Evolutionary conservation across 768 basidiomycete species (phyloP).

Genomic region (Lactifluus pinguis): DNA sequence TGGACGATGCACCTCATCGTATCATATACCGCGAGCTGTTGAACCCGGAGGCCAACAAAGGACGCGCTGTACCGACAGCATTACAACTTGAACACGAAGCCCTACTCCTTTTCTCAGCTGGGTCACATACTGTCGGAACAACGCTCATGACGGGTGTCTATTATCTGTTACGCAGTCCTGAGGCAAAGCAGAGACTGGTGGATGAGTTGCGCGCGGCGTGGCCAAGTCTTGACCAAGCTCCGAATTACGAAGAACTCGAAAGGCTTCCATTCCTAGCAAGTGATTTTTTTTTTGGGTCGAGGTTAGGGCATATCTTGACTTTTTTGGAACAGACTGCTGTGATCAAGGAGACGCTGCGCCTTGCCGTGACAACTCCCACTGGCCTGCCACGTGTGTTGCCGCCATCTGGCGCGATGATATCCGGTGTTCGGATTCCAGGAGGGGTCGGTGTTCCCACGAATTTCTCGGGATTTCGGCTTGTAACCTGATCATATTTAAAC

Average conservation of each 20-base stretch:
- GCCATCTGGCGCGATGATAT: conserved; percentile 6
- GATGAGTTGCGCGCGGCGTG: conserved; percentile 1
- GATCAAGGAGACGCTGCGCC: conserved; percentile 11
- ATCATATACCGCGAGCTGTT: conserved; percentile 8
- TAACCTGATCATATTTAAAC: neutral
- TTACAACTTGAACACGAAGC: conserved; percentile 2
- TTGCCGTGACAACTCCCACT: neutral
- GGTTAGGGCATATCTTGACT: neutral
- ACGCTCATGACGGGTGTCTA: conserved; percentile 5
- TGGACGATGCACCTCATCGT: conserved; percentile 8
- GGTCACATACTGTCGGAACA: conserved; percentile 12
- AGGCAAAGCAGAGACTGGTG: neutral
- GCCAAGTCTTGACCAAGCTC: conserved; percentile 5
- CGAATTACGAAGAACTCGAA: conserved; percentile 7
- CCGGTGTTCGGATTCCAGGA: conserved; percentile 3
- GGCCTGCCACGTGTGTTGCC: conserved; percentile 11
- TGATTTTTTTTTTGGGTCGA: neutral
- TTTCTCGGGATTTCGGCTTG: too few species aligned
- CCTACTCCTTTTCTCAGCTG: conserved; percentile 5
- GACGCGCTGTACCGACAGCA: neutral
- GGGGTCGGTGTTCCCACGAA: conserved; percentile 5
- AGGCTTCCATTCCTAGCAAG: conserved; percentile 12
- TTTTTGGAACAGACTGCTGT: conserved; percentile 4
- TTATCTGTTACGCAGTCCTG: conserved; percentile 1
- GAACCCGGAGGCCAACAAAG: conserved; percentile 3